A percentile compares a stretch with the other conserved stretches of the same genome.
Evolutionary conservation across 345 rosid species (phyloP).

Genomic region (Citrus reticulata): DNA sequence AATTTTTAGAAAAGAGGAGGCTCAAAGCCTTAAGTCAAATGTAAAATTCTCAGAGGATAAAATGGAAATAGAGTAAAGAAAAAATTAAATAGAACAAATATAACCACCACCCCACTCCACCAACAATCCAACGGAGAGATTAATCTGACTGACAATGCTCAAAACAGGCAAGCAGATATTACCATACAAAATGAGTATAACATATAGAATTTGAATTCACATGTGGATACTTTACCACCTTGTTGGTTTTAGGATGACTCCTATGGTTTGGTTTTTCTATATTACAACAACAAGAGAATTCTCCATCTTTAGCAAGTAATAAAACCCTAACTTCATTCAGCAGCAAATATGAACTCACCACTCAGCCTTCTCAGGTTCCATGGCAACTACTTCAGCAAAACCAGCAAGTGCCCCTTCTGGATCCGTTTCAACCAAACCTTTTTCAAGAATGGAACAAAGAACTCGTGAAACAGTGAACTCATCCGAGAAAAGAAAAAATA

Average conservation of each 20-base stretch:
- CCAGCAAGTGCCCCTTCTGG: conserved; percentile 94
- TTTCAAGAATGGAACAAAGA: not conserved
- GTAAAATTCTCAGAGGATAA: not conserved
- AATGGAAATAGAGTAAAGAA: not conserved
- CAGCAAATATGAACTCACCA: conserved; percentile 50
- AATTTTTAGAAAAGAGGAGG: not conserved
- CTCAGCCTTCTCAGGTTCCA: conserved; percentile 99
- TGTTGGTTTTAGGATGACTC: not conserved
- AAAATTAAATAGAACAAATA: not conserved
- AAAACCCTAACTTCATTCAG: not conserved
- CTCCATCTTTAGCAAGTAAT: not conserved
- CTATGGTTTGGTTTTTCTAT: not conserved
- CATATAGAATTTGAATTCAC: not conserved
- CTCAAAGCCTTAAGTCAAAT: not conserved
- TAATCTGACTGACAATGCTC: not conserved
- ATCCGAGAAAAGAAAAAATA: not conserved
- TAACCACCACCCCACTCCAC: not conserved
- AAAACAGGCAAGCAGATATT: not conserved
- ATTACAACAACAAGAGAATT: not conserved
- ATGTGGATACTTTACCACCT: too few relatives aligned
- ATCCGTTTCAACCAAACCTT: conserved; percentile 91
- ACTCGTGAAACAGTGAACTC: not conserved
- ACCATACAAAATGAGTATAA: not conserved
- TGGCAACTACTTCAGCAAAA: conserved; percentile 82
- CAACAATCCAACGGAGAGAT: not conserved